These are phyloP conservation scores for Pinus tabuliformis DNA, from an alignment of 75 land plant species.

Conservation along the genomic window DNA sequence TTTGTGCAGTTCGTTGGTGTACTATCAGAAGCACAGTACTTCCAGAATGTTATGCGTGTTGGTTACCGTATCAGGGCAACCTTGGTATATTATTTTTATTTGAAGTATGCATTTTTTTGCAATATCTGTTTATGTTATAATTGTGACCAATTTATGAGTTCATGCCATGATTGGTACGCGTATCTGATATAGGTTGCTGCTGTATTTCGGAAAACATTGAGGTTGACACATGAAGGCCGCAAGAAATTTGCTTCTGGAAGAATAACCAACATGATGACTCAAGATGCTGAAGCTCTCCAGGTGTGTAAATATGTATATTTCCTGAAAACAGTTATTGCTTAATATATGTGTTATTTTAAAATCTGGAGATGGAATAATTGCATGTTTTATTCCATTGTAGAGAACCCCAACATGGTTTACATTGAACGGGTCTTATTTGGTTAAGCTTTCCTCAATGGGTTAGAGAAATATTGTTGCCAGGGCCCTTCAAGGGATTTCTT, in stretches of 20 bases:
- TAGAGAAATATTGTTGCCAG: too few species aligned
- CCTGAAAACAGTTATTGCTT: not conserved
- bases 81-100: conserved; percentile 46
- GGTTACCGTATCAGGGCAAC: conserved; percentile 85
- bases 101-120: not conserved
- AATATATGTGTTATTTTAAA: not conserved
- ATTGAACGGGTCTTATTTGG: not conserved
- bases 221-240: conserved; percentile 77
- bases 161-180: not conserved
- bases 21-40: conserved; percentile 88
- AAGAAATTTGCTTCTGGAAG: conserved; percentile 80
- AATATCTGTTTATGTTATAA: not conserved
- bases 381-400: not conserved
- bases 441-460: not conserved
- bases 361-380: not conserved
- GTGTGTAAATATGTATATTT: conserved; percentile 14
- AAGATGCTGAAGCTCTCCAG: conserved; percentile 96
- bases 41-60: conserved; percentile 97
- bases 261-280: conserved; percentile 97
- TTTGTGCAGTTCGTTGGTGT: conserved; percentile 65
- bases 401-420: not conserved
- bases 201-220: conserved; percentile 89
- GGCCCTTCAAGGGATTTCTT: too few species aligned
- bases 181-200: conserved; percentile 79
- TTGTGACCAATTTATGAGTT: not conserved